Conservation (phyloP, 2,329 filamentous ascomycete species). For the Fusarium azukiicola region DNA sequence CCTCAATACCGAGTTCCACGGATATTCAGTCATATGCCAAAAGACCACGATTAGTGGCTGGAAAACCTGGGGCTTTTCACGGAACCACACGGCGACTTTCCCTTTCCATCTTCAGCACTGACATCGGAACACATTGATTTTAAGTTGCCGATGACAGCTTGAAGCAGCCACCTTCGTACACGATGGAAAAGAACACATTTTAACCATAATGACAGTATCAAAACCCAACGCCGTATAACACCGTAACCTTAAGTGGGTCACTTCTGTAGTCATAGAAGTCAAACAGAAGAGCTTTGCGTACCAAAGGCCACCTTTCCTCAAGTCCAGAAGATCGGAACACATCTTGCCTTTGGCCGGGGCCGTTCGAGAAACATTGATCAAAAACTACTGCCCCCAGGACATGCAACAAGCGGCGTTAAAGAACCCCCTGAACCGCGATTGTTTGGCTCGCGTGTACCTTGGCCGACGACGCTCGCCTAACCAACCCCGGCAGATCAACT, state of each 20-base stretch:
- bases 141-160: too few species aligned
- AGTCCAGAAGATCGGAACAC: constrained; percentile 35
- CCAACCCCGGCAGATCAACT: constrained; percentile 37
- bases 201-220: too few species aligned
- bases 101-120: constrained; percentile 45
- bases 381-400: constrained; percentile 38
- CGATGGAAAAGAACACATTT: too few species aligned
- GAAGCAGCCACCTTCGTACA: too few species aligned
- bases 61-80: constrained; percentile 9
- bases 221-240: too few species aligned
- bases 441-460: constrained; percentile 46
- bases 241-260: too few species aligned
- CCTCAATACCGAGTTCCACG: constrained; percentile 18
- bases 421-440: constrained; percentile 43
- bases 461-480: constrained; percentile 30
- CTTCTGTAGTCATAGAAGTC: too few species aligned
- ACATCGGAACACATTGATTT: constrained; percentile 49
- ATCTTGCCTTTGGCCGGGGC: constrained; percentile 51
- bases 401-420: background rate
- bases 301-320: too few species aligned
- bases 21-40: background rate
- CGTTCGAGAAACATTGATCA: constrained; percentile 47
- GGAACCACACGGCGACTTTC: constrained; percentile 27
- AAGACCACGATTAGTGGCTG: constrained; percentile 14
- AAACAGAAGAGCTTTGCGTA: too few species aligned